Evolutionary conservation across 257 asterid species (phyloP).

Genomic region (Marsdenia floribunda): DNA sequence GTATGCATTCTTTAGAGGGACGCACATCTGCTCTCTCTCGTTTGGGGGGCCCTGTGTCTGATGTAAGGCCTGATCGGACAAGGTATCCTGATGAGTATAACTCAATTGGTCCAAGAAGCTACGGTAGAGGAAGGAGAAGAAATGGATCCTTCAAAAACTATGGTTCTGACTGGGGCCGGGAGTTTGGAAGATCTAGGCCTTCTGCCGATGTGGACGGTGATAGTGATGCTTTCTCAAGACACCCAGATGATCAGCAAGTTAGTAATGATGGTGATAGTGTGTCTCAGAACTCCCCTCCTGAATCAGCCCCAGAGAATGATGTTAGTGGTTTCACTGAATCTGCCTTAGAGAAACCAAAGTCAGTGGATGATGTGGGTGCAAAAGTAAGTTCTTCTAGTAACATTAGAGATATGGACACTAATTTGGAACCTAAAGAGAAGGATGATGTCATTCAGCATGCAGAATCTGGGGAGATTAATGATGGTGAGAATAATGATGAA

Average conservation of each 20-base stretch:
- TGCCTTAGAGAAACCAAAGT: conserved; percentile 29
- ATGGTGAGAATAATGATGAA: conserved; percentile 24
- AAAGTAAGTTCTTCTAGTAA: conserved; percentile 24
- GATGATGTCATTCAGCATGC: conserved; percentile 26
- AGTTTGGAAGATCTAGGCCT: conserved; percentile 43
- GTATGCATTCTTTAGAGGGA: conserved; percentile 30
- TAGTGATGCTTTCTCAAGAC: conserved; percentile 35
- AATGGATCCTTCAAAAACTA: conserved; percentile 44
- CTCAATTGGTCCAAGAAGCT: conserved; percentile 38
- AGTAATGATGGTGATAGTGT: conserved; percentile 35
- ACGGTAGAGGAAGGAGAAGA: conserved; percentile 60
- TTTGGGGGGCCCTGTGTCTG: conserved; percentile 43
- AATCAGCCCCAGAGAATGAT: conserved; percentile 23
- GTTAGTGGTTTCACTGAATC: conserved; percentile 31
- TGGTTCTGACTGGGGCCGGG: conserved; percentile 51
- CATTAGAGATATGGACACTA: conserved; percentile 33
- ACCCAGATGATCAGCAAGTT: conserved; percentile 35
- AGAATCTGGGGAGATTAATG: conserved; percentile 33
- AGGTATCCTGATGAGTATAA: conserved; percentile 52
- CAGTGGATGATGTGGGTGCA: conserved; percentile 37
- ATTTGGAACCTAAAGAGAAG: conserved; percentile 35
- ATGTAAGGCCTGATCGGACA: conserved; percentile 49
- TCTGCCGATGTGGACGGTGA: conserved; percentile 33
- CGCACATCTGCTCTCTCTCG: conserved; percentile 67
- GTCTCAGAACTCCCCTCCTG: conserved; percentile 36